Conservation (phyloP, 1,284 basidiomycete species). For the Ustilago curta region DNA sequence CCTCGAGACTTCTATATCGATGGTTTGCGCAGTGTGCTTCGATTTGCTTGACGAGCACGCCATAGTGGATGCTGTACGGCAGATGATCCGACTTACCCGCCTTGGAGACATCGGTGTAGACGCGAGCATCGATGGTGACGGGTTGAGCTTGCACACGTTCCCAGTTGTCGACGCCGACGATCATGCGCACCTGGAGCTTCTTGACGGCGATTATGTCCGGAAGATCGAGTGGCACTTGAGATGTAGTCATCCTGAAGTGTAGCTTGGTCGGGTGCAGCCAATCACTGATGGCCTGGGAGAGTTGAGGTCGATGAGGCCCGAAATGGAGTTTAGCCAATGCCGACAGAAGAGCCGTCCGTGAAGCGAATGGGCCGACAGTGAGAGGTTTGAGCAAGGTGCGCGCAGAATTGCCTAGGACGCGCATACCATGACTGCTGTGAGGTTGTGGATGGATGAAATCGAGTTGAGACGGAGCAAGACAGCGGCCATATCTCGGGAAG, state of each 20-base stretch:
- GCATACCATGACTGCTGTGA: slow-evolving; percentile 26
- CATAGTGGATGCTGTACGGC: slow-evolving; percentile 73
- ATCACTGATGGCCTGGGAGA: neutral
- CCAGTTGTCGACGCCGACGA: slow-evolving; percentile 66
- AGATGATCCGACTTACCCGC: slow-evolving; percentile 76
- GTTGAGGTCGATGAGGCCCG: neutral
- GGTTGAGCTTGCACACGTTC: slow-evolving; percentile 72
- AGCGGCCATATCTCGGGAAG: neutral
- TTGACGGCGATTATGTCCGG: slow-evolving; percentile 62
- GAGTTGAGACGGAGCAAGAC: neutral
- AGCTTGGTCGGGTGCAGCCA: slow-evolving; percentile 2
- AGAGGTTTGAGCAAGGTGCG: neutral
- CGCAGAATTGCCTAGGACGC: neutral
- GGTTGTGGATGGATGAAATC: neutral
- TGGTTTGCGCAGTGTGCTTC: slow-evolving; percentile 56
- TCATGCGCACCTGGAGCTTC: slow-evolving; percentile 61
- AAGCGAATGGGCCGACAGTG: slow-evolving; percentile 5
- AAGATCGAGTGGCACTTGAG: slow-evolving; percentile 25
- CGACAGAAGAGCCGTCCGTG: slow-evolving; percentile 15
- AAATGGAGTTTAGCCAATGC: neutral
- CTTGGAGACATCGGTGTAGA: slow-evolving; percentile 74
- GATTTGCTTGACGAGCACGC: slow-evolving; percentile 64
- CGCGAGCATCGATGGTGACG: slow-evolving; percentile 74
- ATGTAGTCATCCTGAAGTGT: slow-evolving; percentile 17
- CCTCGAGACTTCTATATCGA: slow-evolving; percentile 51